Evolutionary conservation across 257 asterid genomes (phyloP).

Genomic region (Hygrophila difformis): DNA sequence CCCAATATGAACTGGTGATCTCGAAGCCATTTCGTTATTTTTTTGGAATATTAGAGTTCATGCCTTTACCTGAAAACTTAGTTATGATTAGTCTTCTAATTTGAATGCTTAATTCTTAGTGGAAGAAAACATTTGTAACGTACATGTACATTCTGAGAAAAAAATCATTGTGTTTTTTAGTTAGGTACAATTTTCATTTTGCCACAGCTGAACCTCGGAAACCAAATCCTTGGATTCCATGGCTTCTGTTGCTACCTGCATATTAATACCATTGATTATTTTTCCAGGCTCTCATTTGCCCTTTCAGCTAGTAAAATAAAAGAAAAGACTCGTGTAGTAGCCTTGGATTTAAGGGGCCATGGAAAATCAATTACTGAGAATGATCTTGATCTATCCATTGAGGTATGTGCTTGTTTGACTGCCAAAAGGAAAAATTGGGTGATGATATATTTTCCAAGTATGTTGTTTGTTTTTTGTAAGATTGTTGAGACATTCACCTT

Average conservation of each 20-base stretch:
- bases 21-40: constrained; percentile 1
- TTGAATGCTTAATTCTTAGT: background rate
- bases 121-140: constrained; percentile 2
- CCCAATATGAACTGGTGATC: background rate
- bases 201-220: no score
- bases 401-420: constrained; percentile 37
- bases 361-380: constrained; percentile 81
- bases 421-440: constrained; percentile 3
- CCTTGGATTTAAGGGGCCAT: constrained; percentile 95
- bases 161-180: no score
- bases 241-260: constrained; percentile 13
- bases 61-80: constrained; percentile 1
- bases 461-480: constrained; percentile 10
- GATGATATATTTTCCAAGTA: constrained; percentile 7
- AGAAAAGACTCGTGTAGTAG: constrained; percentile 68
- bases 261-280: constrained; percentile 8
- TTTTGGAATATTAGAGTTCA: background rate
- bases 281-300: constrained; percentile 80
- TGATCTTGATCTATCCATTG: constrained; percentile 80
- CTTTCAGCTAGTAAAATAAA: constrained; percentile 65
- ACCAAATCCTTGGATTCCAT: no score
- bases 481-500: background rate
- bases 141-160: no score
- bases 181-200: no score
- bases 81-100: background rate